Base-by-base conservation (phyloP, 257 asterid genomes). In the Solanum tarijense region DNA sequence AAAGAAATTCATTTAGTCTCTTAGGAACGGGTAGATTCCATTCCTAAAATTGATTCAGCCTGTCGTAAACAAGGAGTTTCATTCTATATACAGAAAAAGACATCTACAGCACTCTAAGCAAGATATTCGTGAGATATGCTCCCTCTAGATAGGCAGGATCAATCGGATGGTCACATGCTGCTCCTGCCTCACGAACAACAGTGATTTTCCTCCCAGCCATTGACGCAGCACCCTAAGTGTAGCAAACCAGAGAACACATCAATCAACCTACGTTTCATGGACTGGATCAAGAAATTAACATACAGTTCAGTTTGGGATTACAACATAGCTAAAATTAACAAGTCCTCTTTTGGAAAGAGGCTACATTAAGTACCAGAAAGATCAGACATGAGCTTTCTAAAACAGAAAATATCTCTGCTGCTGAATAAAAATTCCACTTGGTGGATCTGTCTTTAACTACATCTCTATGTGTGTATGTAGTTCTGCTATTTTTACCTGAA, bases 131-230 rank as follows among this genome's bases (percentile, higher is more conserved):
- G 86, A 96, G 99, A 86, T 95, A 96, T 74, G 94, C 94, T 35
- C 99, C 98, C 88, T 96, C 97, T 1, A 96, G 98, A 90, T 96
- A 95, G 1, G 98, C 90, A 21, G 98, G 98, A 88, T 96, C 98
- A 3, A 94, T 86, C 16, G 99, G 98, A 88, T 96, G 99, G 87
- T 95, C 98, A 83, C 97, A 88, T 55, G 96, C 98, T 31, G 98
- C 99, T 83, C 99, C 97, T 41, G 96, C 95, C 92, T 94, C 91
- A 18, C 97, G 98, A 58, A 95, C 29, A 5, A 95, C 87, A 46
- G 98, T 94, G 69, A 96, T 93, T 93, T 93, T 95, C 91, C 92
- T 92, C 85, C 96, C 94, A 4, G 98, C 98, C 94, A 83, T 93
- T n/a, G 93, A 92, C 83, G 98, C 98, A 86, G 98, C 98, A 85